Evolutionary conservation across 2,329 filamentous ascomycete species (phyloP), one percentile per base, ranked within the genome.

Genomic region (Zymoseptoria pseudotritici): DNA sequence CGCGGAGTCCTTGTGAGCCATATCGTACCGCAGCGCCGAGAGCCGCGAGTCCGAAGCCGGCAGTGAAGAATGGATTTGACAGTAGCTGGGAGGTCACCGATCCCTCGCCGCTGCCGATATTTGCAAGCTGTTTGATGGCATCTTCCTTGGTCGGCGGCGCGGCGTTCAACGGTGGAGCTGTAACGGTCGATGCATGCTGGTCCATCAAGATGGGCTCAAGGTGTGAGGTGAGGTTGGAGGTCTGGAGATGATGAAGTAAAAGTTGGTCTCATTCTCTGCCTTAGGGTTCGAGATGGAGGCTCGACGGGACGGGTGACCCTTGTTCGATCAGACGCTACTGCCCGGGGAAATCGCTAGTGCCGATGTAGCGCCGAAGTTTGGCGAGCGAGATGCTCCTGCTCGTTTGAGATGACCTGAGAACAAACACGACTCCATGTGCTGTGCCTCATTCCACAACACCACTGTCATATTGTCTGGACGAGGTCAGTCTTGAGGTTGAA

Each of bases 31-130:
- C 88, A 36, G 91, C 90, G 64, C 91, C 94, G 56, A 99, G 82
- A 29, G 89, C 90, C 62, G 92, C 94, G 57, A 99, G 88, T 67
- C 94, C 94, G 68, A 97, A 90, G 68, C 94, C 80, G 56, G 80
- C 80, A 56, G 79, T 81, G 68, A 82, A 82, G 71, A 82, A 80
- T 9, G 80, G 80, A 65, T 82, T 82, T 29, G 72, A 73, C 24
- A 76, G 74, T 52, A 82, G 71, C 52, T 81, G 78, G 20, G 73
- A 70, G 55, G 78, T 74, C 20, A 79, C 62, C 5, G 76, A 75
- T 55, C 70, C 73, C 60, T 76, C 67, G 54, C 68, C 74, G 58
- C 67, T 67, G 29, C 60, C 66, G 51, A 66, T 60, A 53, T 71
- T 70, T 55, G 70, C 68, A 42, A 74, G 61, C 51, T 76, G 72